Evolutionary conservation across 1,139 yeast genomes (phyloP).

Genomic region (Magnusiomyces tetraspermus): DNA sequence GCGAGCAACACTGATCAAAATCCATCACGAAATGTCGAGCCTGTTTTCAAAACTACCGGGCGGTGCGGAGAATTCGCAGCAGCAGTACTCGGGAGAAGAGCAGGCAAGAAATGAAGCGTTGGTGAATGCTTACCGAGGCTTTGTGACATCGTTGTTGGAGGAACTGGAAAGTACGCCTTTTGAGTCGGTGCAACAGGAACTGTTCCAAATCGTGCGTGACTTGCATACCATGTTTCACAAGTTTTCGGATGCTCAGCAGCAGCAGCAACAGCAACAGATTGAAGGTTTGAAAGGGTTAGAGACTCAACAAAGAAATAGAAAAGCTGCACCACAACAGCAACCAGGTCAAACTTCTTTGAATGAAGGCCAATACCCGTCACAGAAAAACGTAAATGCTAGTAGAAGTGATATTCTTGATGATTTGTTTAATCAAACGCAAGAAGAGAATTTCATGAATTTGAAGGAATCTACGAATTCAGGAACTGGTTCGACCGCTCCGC

Average conservation of each 20-base stretch:
- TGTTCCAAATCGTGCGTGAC: slow-evolving; percentile 31
- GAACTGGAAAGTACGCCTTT: slow-evolving; percentile 30
- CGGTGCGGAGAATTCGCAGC: slow-evolving; percentile 9
- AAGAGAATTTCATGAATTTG: slow-evolving; percentile 3
- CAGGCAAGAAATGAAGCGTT: slow-evolving; percentile 11
- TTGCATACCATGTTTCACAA: slow-evolving; percentile 29
- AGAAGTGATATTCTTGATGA: too few relatives aligned
- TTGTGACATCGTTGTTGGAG: slow-evolving; percentile 27
- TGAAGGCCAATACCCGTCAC: too few relatives aligned
- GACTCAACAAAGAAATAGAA: too few relatives aligned
- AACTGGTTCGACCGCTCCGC: slow-evolving; percentile 6
- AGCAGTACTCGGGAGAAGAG: background rate
- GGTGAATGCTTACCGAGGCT: slow-evolving; percentile 26
- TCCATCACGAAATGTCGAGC: slow-evolving; percentile 29
- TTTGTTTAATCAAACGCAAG: background rate
- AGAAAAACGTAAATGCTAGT: too few relatives aligned
- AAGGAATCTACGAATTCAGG: background rate
- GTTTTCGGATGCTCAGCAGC: slow-evolving; percentile 19
- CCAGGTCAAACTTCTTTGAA: too few relatives aligned
- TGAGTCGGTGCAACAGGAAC: slow-evolving; percentile 30
- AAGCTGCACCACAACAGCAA: too few relatives aligned
- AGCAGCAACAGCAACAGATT: background rate
- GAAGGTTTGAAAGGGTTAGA: background rate
- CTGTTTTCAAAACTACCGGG: slow-evolving; percentile 20
- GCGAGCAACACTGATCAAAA: slow-evolving; percentile 30